Percentiles rank a stretch among this genome's conserved stretches.
Evolutionary conservation across 164 flowering plant genomes (phyloP).

Genomic region (Berberis vulgaris): DNA sequence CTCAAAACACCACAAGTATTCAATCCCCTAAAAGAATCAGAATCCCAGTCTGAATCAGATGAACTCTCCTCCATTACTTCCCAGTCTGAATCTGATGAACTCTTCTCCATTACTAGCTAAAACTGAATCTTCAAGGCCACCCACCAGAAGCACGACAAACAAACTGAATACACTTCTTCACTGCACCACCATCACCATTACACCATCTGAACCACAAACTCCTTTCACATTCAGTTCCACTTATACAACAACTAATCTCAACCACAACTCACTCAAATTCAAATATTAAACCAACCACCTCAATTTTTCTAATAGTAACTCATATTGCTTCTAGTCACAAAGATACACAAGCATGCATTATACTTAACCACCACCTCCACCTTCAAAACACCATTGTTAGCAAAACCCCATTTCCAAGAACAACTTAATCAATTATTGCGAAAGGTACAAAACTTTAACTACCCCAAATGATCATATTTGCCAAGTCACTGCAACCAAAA

Average conservation of each 20-base stretch:
- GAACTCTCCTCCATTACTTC: conserved; percentile 26
- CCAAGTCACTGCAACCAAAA: not conserved
- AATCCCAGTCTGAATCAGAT: conserved; percentile 47
- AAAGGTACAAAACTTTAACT: not conserved
- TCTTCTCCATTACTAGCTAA: conserved; percentile 17
- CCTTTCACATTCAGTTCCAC: conserved; percentile 14
- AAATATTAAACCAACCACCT: too few relatives aligned
- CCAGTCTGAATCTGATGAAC: too few relatives aligned
- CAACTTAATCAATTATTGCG: not conserved
- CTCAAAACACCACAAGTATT: conserved; percentile 38
- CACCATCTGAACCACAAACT: conserved; percentile 10
- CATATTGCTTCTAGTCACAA: too few relatives aligned
- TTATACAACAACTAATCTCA: not conserved
- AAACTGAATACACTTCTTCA: conserved; percentile 10
- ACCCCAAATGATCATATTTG: not conserved
- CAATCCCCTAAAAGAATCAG: conserved; percentile 52
- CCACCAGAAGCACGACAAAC: conserved; percentile 15
- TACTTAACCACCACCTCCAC: too few relatives aligned
- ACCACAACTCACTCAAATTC: not conserved
- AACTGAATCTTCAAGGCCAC: conserved; percentile 17
- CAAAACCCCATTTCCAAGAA: conserved; percentile 1
- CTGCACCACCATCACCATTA: conserved; percentile 16
- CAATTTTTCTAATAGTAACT: too few relatives aligned
- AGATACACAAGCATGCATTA: too few relatives aligned
- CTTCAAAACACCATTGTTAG: not conserved